A percentile compares a stretch with the other conserved stretches of the same genome.
phyloP scores from a whole-genome alignment of 176 grass and related monocot species.

The Carex littledalei region DNA sequence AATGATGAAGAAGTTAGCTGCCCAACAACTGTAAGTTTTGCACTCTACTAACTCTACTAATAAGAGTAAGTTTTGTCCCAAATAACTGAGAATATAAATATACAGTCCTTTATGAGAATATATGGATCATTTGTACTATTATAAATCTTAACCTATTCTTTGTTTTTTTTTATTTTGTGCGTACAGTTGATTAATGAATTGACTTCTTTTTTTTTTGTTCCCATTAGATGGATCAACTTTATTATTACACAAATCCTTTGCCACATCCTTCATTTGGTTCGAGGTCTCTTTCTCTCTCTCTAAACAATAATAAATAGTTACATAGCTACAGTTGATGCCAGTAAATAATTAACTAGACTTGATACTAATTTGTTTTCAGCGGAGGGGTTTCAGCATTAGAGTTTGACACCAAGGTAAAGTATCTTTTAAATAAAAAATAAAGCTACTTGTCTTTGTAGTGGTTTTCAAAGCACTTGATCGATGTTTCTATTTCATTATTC shows the following conservation, averaged over 20 bases:
- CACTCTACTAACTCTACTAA: neutral
- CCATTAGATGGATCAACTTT: constrained; percentile 33
- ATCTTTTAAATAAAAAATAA: neutral
- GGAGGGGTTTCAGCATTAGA: constrained; percentile 65
- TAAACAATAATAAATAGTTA: neutral
- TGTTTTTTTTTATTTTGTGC: neutral
- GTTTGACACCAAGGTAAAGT: constrained; percentile 77
- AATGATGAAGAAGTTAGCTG: neutral
- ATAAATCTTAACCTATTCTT: neutral
- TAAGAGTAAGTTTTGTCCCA: neutral
- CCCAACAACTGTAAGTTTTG: neutral
- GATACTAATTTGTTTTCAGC: constrained; percentile 42
- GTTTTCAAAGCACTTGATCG: constrained; percentile 9
- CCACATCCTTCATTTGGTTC: constrained; percentile 17
- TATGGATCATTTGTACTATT: neutral
- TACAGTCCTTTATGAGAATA: neutral
- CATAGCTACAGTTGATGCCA: neutral
- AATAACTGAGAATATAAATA: neutral
- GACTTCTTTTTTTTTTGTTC: constrained; percentile 8
- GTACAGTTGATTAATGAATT: constrained; percentile 19
- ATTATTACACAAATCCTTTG: constrained; percentile 20
- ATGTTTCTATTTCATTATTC: constrained; percentile 26
- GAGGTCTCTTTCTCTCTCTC: constrained; percentile 13
- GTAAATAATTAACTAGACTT: constrained; percentile 16
- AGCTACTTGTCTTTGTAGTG: neutral